Evolutionary conservation across 257 asterid species (phyloP).

Genomic region (Gentiana straminea): DNA sequence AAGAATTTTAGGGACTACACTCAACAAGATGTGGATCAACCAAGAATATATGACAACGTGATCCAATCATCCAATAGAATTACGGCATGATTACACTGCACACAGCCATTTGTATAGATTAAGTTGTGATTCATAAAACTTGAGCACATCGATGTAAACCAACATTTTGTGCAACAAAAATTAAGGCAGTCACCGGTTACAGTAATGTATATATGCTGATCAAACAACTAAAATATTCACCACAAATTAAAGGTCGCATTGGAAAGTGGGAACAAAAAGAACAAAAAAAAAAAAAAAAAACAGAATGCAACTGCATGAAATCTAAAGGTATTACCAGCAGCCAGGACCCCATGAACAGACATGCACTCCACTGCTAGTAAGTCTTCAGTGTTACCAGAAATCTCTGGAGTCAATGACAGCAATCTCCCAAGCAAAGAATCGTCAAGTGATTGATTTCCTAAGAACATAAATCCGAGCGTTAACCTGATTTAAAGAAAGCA

Average conservation of each 20-base stretch:
- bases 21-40: too few relatives aligned
- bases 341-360: conserved; percentile 63
- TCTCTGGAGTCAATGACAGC: conserved; percentile 64
- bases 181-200: too few relatives aligned
- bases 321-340: conserved; percentile 44
- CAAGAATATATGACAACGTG: too few relatives aligned
- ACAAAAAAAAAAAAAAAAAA: background rate
- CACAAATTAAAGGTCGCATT: background rate
- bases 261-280: background rate
- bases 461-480: conserved; percentile 11
- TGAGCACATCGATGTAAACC: too few relatives aligned
- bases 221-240: too few relatives aligned
- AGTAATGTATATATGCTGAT: too few relatives aligned
- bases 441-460: conserved; percentile 27
- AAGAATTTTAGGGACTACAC: too few relatives aligned
- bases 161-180: too few relatives aligned
- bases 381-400: conserved; percentile 56
- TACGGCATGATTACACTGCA: too few relatives aligned
- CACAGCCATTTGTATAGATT: too few relatives aligned
- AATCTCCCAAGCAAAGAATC: conserved; percentile 41
- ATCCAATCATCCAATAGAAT: too few relatives aligned
- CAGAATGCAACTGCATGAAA: conserved; percentile 1
- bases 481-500: conserved; percentile 1
- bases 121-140: too few relatives aligned
- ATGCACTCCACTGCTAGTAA: conserved; percentile 60